These are phyloP conservation scores for Schizophyllum amplum DNA, from an alignment of 1,284 basidiomycete genomes.

Conservation along the genomic window DNA sequence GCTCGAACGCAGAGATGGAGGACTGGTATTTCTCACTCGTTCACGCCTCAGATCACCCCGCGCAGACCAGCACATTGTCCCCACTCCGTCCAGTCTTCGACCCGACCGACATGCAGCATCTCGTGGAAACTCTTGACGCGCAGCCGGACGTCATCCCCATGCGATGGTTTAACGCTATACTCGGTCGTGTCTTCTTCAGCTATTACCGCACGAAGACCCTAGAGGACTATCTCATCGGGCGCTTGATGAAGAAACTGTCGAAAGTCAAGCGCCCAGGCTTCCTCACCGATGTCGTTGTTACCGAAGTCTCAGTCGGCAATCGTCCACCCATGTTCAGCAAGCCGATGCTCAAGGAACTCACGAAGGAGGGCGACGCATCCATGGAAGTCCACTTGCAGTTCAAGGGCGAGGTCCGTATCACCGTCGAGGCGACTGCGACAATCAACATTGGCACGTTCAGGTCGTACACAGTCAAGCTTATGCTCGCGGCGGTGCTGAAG, in stretches of 20 bases:
- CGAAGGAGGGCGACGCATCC: conserved; percentile 84
- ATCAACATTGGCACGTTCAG: conserved; percentile 83
- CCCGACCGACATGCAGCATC: conserved; percentile 72
- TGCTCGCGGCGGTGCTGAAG: conserved; percentile 80
- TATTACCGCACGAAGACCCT: conserved; percentile 79
- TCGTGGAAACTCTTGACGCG: conserved; percentile 82
- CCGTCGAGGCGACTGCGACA: conserved; percentile 81
- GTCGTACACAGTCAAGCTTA: conserved; percentile 83
- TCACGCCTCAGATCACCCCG: conserved; percentile 58
- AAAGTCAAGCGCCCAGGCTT: conserved; percentile 87
- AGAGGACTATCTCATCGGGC: conserved; percentile 79
- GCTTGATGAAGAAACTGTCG: conserved; percentile 89
- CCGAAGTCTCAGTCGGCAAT: conserved; percentile 85
- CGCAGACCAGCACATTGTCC: conserved; percentile 45
- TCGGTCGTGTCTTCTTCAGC: conserved; percentile 90
- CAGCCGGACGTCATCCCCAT: conserved; percentile 93
- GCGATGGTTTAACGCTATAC: conserved; percentile 92
- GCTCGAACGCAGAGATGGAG: conserved; percentile 82
- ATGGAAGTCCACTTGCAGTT: conserved; percentile 82
- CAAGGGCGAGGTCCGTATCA: conserved; percentile 84
- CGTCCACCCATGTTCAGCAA: conserved; percentile 81
- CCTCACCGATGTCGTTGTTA: conserved; percentile 80
- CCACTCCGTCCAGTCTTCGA: conserved; percentile 64
- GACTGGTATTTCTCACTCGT: conserved; percentile 92
- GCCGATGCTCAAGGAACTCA: conserved; percentile 96